A percentile compares a stretch with the other conserved stretches of the same genome.
Conservation (phyloP, 768 basidiomycete genomes). For the Mycena capillaripes region DNA sequence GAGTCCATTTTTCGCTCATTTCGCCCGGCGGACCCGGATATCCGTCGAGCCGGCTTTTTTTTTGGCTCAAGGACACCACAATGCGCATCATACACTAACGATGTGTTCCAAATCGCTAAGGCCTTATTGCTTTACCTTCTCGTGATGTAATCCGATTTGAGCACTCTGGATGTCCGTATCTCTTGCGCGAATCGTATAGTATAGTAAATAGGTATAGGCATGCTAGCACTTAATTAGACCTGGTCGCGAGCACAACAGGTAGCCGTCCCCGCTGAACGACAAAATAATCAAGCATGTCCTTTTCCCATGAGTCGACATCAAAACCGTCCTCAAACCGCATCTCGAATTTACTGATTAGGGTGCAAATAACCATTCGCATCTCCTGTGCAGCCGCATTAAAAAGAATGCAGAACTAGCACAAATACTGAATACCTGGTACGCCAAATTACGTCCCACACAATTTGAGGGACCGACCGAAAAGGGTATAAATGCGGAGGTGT, state of each 20-base stretch:
- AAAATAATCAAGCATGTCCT: constrained; percentile 46
- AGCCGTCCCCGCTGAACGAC: constrained; percentile 48
- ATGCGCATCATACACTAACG: background rate
- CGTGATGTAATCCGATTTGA: background rate
- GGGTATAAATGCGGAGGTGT: constrained; percentile 49
- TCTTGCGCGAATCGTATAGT: too few relatives aligned
- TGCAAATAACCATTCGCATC: constrained; percentile 47
- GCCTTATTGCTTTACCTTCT: background rate
- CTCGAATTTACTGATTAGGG: constrained; percentile 48
- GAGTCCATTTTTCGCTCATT: background rate
- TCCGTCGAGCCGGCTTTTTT: constrained; percentile 13
- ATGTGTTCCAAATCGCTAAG: background rate
- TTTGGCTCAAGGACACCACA: background rate
- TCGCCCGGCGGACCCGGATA: constrained; percentile 6
- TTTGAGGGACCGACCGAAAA: constrained; percentile 63
- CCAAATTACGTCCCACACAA: constrained; percentile 60
- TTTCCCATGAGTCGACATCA: constrained; percentile 43
- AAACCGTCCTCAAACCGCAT: constrained; percentile 45
- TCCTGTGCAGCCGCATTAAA: constrained; percentile 39
- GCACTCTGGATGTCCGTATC: too few relatives aligned
- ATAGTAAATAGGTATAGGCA: background rate
- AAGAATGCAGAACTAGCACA: background rate
- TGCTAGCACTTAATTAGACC: background rate
- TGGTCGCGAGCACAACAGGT: constrained; percentile 37
- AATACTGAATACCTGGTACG: constrained; percentile 36